Conservation (phyloP, 2,329 filamentous ascomycete genomes). For the Diaporthe ampelina region DNA sequence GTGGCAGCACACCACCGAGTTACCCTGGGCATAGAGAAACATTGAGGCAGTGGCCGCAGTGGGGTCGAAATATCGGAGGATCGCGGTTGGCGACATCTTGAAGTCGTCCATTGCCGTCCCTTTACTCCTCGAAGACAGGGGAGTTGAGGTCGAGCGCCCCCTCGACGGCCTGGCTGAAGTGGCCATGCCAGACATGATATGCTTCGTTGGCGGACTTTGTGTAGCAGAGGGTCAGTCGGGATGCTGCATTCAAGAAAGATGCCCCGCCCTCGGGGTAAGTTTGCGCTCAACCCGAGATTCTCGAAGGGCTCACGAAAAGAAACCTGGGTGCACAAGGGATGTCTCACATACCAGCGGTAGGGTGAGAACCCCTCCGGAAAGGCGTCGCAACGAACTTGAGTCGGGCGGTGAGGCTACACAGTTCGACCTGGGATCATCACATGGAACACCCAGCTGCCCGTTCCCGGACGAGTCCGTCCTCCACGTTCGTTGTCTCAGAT, state of each 20-base stretch:
- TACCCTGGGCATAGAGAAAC: conserved; percentile 89
- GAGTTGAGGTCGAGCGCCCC: conserved; percentile 70
- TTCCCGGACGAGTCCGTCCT: conserved; percentile 51
- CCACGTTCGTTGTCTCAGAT: conserved; percentile 47
- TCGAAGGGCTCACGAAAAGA: conserved; percentile 42
- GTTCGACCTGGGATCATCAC: conserved; percentile 58
- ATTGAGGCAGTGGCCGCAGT: conserved; percentile 92
- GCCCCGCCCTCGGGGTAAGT: conserved; percentile 40
- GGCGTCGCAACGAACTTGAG: conserved; percentile 55
- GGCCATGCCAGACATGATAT: conserved; percentile 69
- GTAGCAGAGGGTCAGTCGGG: conserved; percentile 47
- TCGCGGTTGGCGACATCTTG: conserved; percentile 64
- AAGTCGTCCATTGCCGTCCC: conserved; percentile 64
- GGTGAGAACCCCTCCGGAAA: conserved; percentile 50
- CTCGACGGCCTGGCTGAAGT: conserved; percentile 66
- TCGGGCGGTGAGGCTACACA: conserved; percentile 57
- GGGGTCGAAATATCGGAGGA: conserved; percentile 79
- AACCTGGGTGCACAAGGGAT: conserved; percentile 44
- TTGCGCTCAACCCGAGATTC: conserved; percentile 43
- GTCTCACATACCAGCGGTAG: conserved; percentile 57
- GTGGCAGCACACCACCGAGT: conserved; percentile 86
- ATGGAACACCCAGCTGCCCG: conserved; percentile 56
- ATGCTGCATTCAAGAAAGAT: conserved; percentile 42
- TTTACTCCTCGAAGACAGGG: conserved; percentile 64
- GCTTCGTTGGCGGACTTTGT: conserved; percentile 43